These are phyloP conservation scores for Galerina marginata DNA, from an alignment of 768 basidiomycete genomes.

Conservation along the genomic window DNA sequence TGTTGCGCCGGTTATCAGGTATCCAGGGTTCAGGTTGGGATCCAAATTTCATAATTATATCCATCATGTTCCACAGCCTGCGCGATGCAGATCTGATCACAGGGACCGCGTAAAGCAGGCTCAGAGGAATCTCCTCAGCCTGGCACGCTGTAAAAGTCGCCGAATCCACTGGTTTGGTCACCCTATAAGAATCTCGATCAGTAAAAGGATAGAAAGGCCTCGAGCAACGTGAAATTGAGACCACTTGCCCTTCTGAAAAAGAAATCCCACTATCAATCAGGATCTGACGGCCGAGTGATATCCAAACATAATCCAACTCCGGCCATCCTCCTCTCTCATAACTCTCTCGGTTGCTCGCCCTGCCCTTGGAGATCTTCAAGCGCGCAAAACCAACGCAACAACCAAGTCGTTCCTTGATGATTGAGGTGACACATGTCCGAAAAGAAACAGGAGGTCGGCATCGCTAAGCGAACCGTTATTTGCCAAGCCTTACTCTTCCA, in stretches of 20 bases:
- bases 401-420: neutral
- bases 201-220: no score
- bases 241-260: neutral
- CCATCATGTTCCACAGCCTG: constrained; percentile 12
- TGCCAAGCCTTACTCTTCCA: neutral
- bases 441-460: neutral
- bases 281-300: no score
- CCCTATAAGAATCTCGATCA: neutral
- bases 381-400: no score
- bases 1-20: constrained; percentile 14
- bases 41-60: neutral
- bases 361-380: no score
- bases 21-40: constrained; percentile 18
- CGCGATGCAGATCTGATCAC: constrained; percentile 20
- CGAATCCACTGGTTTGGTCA: constrained; percentile 8
- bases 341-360: no score
- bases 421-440: neutral
- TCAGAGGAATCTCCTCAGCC: no score
- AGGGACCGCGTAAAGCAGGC: constrained; percentile 8
- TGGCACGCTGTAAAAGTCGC: neutral
- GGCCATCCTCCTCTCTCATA: no score
- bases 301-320: no score
- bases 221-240: no score
- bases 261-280: no score
- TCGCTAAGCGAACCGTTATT: neutral